phyloP scores from a whole-genome alignment of 495 filamentous ascomycete species.

The Podospora didyma region DNA sequence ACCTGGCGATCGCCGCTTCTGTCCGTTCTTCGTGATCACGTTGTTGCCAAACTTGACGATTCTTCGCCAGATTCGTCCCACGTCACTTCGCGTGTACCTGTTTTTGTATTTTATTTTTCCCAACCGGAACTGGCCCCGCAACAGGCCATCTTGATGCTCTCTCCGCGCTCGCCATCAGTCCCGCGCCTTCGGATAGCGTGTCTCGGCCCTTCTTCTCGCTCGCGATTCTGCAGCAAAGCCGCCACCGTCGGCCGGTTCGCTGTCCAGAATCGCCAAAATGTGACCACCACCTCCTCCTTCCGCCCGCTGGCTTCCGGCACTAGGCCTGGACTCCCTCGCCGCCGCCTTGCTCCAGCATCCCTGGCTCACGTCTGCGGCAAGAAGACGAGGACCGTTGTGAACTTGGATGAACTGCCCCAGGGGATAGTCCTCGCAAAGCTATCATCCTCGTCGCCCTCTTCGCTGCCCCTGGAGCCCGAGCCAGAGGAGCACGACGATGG shows the following conservation, averaged over 20 bases:
- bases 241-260: conserved; percentile 23
- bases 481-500: conserved; percentile 35
- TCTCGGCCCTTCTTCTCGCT: conserved; percentile 13
- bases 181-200: conserved; percentile 24
- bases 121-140: conserved; percentile 1
- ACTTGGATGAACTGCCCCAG: conserved; percentile 63
- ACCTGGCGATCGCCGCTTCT: too few species aligned
- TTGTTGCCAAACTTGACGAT: neutral
- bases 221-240: conserved; percentile 9
- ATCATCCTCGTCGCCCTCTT: conserved; percentile 6
- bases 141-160: conserved; percentile 29
- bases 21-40: too few species aligned
- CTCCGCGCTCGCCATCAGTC: conserved; percentile 20
- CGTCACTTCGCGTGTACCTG: neutral
- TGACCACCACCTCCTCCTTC: conserved; percentile 15
- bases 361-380: conserved; percentile 26
- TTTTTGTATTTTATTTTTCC: neutral
- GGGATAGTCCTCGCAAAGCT: conserved; percentile 38
- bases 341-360: conserved; percentile 1
- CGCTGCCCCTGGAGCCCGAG: conserved; percentile 21
- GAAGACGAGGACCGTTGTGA: conserved; percentile 51
- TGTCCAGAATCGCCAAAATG: conserved; percentile 6
- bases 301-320: conserved; percentile 3
- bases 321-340: conserved; percentile 5
- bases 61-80: too few species aligned